Evolutionary conservation across 352 stramenopile genomes (phyloP), one percentile per base, ranked within the genome.

Genomic region (Globisporangium cystogenes): DNA sequence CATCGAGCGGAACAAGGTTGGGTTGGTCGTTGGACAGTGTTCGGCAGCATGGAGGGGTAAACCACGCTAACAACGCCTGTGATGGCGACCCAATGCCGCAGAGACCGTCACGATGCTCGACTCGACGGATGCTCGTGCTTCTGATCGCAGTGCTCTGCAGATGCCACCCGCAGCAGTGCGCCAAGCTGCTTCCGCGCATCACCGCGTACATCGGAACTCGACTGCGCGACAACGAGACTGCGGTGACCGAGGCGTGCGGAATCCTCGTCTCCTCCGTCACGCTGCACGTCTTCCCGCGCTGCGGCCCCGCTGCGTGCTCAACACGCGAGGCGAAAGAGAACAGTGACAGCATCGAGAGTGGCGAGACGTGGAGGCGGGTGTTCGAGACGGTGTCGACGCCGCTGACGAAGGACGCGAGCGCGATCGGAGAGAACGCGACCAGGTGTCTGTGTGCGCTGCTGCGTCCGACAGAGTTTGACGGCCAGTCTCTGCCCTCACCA

Each of bases 1-100:
- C 41, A 71, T 89, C 26, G 74, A 87, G 53, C 80, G 76, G 18
- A 89, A 79, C 52, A 86, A 86, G 70, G 73, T 82, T n/a, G n/a
- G n/a, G n/a, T n/a, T n/a, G n/a, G n/a, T n/a, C n/a, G n/a, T n/a
- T n/a, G n/a, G n/a, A n/a, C n/a, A n/a, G n/a, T n/a, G n/a, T n/a
- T n/a, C n/a, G n/a, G n/a, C n/a, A n/a, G n/a, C n/a, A n/a, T n/a
- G n/a, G 12, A 39, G 33, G 3, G 15, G 3, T 12, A 16, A 39
- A 18, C 11, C 11, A 12, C 18, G 33, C 33, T 39, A 11, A 16
- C 11, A 5, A 7, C 12, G 33, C 33, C 4, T 12, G 11, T n/a
- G 14, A 12, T 39, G 31, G 31, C 5, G 31, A n/a, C n/a, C n/a
- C n/a, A n/a, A 36, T 36, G 15, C 21, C 55, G 21, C 53, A 84